Percentiles rank a stretch among this genome's conserved stretches.
These are phyloP conservation scores for Hygrophoropsis aurantiaca DNA, from an alignment of 768 basidiomycete genomes.

Conservation along the genomic window DNA sequence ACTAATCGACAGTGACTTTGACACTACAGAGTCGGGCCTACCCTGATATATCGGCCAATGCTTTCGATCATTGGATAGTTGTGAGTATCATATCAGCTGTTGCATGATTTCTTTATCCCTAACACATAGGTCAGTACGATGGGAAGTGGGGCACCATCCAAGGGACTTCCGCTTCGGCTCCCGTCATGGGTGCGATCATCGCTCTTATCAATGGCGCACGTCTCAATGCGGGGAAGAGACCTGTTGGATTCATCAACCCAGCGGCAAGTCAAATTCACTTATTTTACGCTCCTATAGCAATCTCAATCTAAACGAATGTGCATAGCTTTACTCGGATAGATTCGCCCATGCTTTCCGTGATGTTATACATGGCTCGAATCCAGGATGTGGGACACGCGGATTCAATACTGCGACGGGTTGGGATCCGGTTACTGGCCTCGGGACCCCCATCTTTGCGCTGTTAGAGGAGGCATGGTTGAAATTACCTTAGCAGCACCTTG, in stretches of 20 bases:
- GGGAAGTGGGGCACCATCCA: too few species aligned
- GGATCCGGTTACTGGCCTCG: conserved; percentile 47
- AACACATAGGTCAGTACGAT: too few species aligned
- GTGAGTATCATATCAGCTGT: too few species aligned
- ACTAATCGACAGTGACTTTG: too few species aligned
- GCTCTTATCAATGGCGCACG: conserved; percentile 63
- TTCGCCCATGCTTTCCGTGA: conserved; percentile 49
- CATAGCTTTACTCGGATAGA: conserved; percentile 39
- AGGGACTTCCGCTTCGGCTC: conserved; percentile 60
- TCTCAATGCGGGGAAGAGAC: conserved; percentile 40
- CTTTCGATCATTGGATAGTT: too few species aligned
- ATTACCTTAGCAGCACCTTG: too few species aligned
- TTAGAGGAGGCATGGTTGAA: too few species aligned
- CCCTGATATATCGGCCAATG: too few species aligned
- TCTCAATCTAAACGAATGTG: neutral
- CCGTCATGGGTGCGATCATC: conserved; percentile 60
- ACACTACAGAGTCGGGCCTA: too few species aligned
- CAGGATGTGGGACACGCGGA: conserved; percentile 45
- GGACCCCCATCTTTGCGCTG: conserved; percentile 49
- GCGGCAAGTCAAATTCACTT: too few species aligned
- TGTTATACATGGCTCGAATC: conserved; percentile 42
- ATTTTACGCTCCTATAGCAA: neutral
- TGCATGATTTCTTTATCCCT: too few species aligned
- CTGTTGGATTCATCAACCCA: conserved; percentile 64
- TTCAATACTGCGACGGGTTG: conserved; percentile 29